Conservation (phyloP, 164 flowering plant genomes). For the Warburgia ugandensis region DNA sequence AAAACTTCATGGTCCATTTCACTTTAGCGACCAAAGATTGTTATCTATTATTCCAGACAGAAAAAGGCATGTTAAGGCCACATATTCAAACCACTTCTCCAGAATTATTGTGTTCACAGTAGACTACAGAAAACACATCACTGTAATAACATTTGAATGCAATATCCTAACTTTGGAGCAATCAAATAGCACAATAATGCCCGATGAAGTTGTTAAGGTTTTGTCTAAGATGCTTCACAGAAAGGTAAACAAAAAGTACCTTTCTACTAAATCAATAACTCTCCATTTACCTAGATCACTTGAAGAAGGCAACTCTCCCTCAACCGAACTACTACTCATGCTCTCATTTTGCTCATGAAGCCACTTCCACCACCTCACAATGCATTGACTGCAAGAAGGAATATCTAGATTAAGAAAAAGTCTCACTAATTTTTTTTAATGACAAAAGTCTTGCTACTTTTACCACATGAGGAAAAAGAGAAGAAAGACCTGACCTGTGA, state of each 20-base stretch:
- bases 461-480: background rate
- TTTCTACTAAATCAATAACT: slow-evolving; percentile 19
- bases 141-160: too few relatives aligned
- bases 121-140: too few relatives aligned
- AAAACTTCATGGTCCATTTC: too few relatives aligned
- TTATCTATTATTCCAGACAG: too few relatives aligned
- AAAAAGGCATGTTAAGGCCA: too few relatives aligned
- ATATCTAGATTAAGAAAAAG: background rate
- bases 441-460: too few relatives aligned
- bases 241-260: slow-evolving; percentile 5
- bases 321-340: slow-evolving; percentile 11
- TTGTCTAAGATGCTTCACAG: background rate
- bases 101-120: too few relatives aligned
- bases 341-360: slow-evolving; percentile 37
- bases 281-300: slow-evolving; percentile 11
- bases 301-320: slow-evolving; percentile 11
- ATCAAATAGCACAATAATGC: background rate
- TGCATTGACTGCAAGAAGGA: slow-evolving; percentile 54
- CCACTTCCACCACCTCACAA: slow-evolving; percentile 92
- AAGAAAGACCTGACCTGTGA: slow-evolving; percentile 45
- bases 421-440: too few relatives aligned
- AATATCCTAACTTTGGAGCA: background rate
- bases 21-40: too few relatives aligned
- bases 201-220: background rate
- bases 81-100: too few relatives aligned